phyloP scores from a whole-genome alignment of 2,329 filamentous ascomycete species.

The Penicillium aurantiogriseum region DNA sequence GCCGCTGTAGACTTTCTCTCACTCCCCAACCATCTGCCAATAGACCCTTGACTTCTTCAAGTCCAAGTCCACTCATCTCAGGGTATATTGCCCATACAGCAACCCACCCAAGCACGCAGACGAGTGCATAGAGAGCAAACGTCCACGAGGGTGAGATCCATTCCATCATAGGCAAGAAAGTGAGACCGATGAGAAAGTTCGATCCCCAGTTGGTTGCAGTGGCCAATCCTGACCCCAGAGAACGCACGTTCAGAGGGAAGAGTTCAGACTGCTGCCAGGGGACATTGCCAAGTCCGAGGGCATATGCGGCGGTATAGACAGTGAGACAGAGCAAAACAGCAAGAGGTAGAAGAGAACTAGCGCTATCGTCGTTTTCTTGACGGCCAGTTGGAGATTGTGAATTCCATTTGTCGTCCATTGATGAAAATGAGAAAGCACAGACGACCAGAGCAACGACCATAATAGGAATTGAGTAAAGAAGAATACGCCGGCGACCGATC shows the following conservation, averaged over 20 bases:
- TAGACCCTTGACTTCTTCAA: slow-evolving; percentile 76
- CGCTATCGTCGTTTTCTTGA: slow-evolving; percentile 24
- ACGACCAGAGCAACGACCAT: slow-evolving; percentile 73
- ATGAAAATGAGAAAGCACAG: slow-evolving; percentile 70
- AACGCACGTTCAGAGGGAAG: slow-evolving; percentile 68
- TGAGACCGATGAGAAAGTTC: slow-evolving; percentile 82
- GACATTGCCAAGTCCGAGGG: slow-evolving; percentile 83
- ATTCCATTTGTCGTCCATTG: slow-evolving; percentile 51
- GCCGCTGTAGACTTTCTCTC: slow-evolving; percentile 41
- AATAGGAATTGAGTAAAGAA: slow-evolving; percentile 78
- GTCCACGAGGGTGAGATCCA: slow-evolving; percentile 69
- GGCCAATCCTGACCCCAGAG: slow-evolving; percentile 59
- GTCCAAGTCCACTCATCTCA: slow-evolving; percentile 75
- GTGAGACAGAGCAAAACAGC: slow-evolving; percentile 74
- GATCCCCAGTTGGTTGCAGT: slow-evolving; percentile 82
- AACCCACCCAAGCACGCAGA: slow-evolving; percentile 67
- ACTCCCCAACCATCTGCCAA: slow-evolving; percentile 74
- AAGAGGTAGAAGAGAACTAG: slow-evolving; percentile 34
- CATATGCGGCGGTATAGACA: slow-evolving; percentile 81
- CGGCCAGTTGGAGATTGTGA: slow-evolving; percentile 16
- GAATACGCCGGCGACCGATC: slow-evolving; percentile 73
- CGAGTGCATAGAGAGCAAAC: slow-evolving; percentile 72
- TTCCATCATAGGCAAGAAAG: slow-evolving; percentile 86
- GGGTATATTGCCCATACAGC: slow-evolving; percentile 75
- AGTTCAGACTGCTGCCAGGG: slow-evolving; percentile 96